Conservation (phyloP, 1,284 basidiomycete genomes). For the Ceratobasidium sp. region DNA sequence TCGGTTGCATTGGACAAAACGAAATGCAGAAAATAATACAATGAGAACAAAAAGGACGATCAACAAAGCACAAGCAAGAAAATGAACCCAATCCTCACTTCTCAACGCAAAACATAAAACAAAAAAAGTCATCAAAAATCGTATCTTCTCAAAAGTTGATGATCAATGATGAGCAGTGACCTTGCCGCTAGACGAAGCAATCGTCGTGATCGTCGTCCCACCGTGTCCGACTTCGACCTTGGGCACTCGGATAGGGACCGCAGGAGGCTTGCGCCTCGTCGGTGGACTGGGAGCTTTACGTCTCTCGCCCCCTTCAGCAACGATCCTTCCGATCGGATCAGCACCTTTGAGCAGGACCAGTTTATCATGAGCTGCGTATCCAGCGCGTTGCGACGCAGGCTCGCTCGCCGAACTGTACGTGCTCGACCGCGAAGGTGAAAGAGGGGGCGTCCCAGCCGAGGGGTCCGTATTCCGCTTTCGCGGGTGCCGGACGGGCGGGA, state of each 20-base stretch:
- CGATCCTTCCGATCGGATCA: background rate
- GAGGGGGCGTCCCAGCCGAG: background rate
- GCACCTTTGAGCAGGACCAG: background rate
- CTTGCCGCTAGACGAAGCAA: slow-evolving; percentile 55
- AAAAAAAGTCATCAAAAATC: slow-evolving; percentile 12
- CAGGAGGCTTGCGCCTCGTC: slow-evolving; percentile 69
- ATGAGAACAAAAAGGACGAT: background rate
- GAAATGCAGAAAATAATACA: slow-evolving; percentile 1
- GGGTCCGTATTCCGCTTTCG: background rate
- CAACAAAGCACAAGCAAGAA: no score
- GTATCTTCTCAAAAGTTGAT: background rate
- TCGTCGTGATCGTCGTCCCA: slow-evolving; percentile 65
- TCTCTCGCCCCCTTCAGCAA: background rate
- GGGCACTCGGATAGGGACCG: slow-evolving; percentile 60
- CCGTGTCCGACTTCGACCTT: slow-evolving; percentile 54
- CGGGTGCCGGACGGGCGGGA: slow-evolving; percentile 5
- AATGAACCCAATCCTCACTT: background rate
- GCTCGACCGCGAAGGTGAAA: slow-evolving; percentile 40
- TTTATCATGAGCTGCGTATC: slow-evolving; percentile 31
- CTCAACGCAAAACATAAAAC: background rate
- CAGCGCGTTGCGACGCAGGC: slow-evolving; percentile 2
- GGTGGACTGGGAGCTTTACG: slow-evolving; percentile 63
- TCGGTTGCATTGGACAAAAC: background rate
- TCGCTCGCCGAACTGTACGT: slow-evolving; percentile 46
- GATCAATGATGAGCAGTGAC: background rate